Percentiles rank a stretch among this genome's conserved stretches.
These are phyloP conservation scores for Phytophthora multivora DNA, from an alignment of 352 stramenopile species.

Conservation along the genomic window DNA sequence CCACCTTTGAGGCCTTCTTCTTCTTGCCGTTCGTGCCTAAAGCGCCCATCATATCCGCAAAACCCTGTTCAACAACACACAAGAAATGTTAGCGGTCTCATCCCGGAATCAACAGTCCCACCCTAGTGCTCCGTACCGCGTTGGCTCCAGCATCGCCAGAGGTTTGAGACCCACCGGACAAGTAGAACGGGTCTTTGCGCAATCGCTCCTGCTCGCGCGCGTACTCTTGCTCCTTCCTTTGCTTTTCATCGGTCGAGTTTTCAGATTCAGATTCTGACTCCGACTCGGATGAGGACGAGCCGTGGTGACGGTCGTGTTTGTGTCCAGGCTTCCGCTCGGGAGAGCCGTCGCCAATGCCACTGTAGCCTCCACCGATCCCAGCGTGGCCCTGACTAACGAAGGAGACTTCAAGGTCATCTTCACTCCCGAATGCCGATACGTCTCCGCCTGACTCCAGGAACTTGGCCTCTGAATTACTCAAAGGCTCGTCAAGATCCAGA, in stretches of 20 bases:
- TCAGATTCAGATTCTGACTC: slow-evolving; percentile 39
- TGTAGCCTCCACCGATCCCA: slow-evolving; percentile 39
- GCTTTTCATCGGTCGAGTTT: slow-evolving; percentile 48
- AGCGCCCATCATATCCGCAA: slow-evolving; percentile 85
- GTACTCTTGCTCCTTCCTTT: slow-evolving; percentile 47
- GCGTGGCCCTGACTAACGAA: slow-evolving; percentile 64
- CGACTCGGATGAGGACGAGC: slow-evolving; percentile 37
- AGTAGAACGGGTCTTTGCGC: slow-evolving; percentile 83
- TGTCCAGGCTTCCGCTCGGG: slow-evolving; percentile 52
- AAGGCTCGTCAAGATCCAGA: slow-evolving; percentile 65
- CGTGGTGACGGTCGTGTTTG: slow-evolving; percentile 35
- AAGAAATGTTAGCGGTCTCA: slow-evolving; percentile 2
- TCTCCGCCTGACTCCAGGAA: slow-evolving; percentile 82
- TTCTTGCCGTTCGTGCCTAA: slow-evolving; percentile 67
- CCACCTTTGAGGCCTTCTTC: slow-evolving; percentile 69
- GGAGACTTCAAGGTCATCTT: slow-evolving; percentile 83
- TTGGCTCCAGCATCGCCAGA: slow-evolving; percentile 43
- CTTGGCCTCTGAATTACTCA: slow-evolving; percentile 62
- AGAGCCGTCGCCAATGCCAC: slow-evolving; percentile 45
- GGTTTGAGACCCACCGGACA: slow-evolving; percentile 44
- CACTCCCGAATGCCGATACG: slow-evolving; percentile 59
- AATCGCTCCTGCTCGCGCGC: slow-evolving; percentile 65
- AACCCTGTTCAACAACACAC: slow-evolving; percentile 38
- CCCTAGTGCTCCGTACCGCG: slow-evolving; percentile 17
- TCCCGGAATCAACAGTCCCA: neutral